These are phyloP conservation scores for Kregervanrija delftensis DNA, from an alignment of 805 yeast species.

Conservation along the genomic window DNA sequence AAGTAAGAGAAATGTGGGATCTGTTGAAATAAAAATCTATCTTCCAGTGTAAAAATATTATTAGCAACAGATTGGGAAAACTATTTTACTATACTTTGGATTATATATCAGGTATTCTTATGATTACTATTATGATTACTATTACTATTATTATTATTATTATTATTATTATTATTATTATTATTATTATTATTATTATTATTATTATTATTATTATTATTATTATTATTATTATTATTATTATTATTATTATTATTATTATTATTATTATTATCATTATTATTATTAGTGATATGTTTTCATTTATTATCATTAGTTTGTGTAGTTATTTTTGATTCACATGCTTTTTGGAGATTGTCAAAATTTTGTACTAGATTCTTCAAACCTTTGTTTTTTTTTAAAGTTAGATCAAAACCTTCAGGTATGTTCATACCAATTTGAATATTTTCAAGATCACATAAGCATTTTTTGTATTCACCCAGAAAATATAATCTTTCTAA, in stretches of 20 bases:
- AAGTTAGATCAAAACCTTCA: constrained; percentile 19
- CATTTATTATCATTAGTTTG: constrained; percentile 13
- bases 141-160: no score
- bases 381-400: constrained; percentile 34
- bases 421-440: constrained; percentile 19
- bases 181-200: no score
- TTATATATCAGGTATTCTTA: no score
- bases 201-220: no score
- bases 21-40: constrained; percentile 38
- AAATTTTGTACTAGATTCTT: constrained; percentile 48
- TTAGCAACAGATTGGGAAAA: not conserved
- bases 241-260: no score
- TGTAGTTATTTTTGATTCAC: constrained; percentile 13
- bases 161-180: no score
- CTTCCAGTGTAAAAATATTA: constrained; percentile 1
- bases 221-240: no score
- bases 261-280: no score
- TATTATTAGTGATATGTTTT: no score
- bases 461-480: constrained; percentile 45
- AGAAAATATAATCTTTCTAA: constrained; percentile 58
- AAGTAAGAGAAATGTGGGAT: constrained; percentile 40
- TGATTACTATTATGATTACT: no score
- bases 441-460: constrained; percentile 35
- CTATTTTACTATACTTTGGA: no score
- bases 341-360: constrained; percentile 35